phyloP scores from a whole-genome alignment of 305 asterid species.

The Withania somnifera region DNA sequence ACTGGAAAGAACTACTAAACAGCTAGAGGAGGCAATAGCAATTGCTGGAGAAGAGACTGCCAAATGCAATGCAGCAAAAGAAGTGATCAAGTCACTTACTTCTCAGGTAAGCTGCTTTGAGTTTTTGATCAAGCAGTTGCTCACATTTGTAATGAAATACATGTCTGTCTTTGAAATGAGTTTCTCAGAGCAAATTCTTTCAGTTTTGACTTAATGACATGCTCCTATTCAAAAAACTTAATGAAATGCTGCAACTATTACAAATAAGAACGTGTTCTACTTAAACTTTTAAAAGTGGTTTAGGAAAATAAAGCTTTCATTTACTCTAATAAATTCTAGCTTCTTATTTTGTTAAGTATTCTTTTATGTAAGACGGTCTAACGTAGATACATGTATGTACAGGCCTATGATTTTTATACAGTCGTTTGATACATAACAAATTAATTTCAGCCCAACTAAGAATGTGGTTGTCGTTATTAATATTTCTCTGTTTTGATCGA shows the following conservation, averaged over 20 bases:
- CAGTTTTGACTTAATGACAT: not conserved
- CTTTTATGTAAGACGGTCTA: not conserved
- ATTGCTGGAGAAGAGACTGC: slow-evolving; percentile 74
- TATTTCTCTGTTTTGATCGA: not conserved
- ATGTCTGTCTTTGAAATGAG: not conserved
- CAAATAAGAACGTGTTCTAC: not conserved
- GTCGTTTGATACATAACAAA: not conserved
- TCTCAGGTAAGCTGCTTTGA: slow-evolving; percentile 41
- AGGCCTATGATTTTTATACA: not conserved
- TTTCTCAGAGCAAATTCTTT: not conserved
- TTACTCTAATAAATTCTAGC: not conserved
- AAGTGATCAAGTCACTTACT: slow-evolving; percentile 69
- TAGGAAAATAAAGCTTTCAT: not conserved
- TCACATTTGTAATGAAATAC: not conserved
- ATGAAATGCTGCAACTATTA: not conserved
- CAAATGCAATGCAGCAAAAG: slow-evolving; percentile 81
- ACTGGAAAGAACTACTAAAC: slow-evolving; percentile 55
- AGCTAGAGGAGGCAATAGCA: slow-evolving; percentile 58
- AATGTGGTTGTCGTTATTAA: not conserved
- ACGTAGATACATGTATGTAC: not conserved
- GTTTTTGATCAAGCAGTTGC: not conserved
- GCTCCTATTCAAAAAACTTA: not conserved
- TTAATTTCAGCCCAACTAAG: not conserved
- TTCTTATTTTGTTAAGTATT: not conserved
- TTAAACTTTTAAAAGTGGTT: not conserved